These are phyloP conservation scores for Collybia sp. DNA, from an alignment of 768 basidiomycete genomes.

Conservation along the genomic window DNA sequence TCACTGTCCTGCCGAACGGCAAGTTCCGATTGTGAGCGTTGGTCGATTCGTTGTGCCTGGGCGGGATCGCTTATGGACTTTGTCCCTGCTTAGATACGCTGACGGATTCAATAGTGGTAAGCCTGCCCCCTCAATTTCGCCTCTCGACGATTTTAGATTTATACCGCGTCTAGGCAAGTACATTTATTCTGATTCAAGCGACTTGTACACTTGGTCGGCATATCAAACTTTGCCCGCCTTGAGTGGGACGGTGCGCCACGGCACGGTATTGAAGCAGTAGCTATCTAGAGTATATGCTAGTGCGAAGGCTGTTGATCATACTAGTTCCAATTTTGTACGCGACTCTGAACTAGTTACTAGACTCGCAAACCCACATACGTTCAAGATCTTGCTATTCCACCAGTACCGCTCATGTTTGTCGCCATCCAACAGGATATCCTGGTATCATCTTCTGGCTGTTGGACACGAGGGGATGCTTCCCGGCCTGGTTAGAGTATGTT, in stretches of 20 bases:
- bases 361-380: no score
- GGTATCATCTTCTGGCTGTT: no score
- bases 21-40: constrained; percentile 22
- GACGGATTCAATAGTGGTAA: constrained; percentile 25
- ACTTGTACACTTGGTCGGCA: constrained; percentile 26
- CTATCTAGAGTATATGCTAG: neutral
- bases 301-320: no score
- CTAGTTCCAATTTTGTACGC: no score
- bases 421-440: no score
- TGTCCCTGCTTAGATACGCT: constrained; percentile 15
- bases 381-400: no score
- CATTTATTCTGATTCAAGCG: constrained; percentile 29
- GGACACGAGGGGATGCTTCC: no score
- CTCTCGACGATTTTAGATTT: neutral
- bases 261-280: constrained; percentile 26
- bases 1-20: constrained; percentile 25
- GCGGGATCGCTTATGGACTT: constrained; percentile 1
- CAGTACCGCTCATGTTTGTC: no score
- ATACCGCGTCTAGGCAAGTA: constrained; percentile 21
- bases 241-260: constrained; percentile 25
- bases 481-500: no score
- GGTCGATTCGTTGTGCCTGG: neutral
- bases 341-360: no score
- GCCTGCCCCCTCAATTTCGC: neutral
- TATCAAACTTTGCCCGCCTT: constrained; percentile 21